Evolutionary conservation across 768 basidiomycete species (phyloP).

Genomic region (Hypholoma fasciculare): DNA sequence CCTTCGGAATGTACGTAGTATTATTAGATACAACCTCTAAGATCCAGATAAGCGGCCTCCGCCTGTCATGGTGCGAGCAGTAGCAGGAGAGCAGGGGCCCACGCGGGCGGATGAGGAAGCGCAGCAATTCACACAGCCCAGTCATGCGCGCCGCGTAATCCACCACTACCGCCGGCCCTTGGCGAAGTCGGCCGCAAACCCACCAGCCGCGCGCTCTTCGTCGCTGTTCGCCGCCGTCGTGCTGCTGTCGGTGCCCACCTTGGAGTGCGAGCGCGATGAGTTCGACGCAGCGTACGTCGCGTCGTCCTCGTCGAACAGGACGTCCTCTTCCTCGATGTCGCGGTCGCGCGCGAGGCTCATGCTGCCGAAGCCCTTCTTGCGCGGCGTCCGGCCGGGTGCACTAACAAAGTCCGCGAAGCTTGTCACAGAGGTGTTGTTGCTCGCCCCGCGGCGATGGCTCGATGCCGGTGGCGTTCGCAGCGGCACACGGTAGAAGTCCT

Average conservation of each 20-base stretch:
- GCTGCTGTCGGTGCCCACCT: slow-evolving; percentile 42
- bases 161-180: slow-evolving; percentile 11
- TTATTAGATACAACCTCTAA: slow-evolving; percentile 20
- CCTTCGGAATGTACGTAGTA: slow-evolving; percentile 17
- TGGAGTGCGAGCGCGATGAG: slow-evolving; percentile 43
- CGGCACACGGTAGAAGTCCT: slow-evolving; percentile 70
- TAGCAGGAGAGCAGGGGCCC: background rate
- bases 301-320: slow-evolving; percentile 67
- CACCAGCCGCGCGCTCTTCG: slow-evolving; percentile 33
- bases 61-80: background rate
- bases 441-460: slow-evolving; percentile 30
- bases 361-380: slow-evolving; percentile 26
- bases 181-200: slow-evolving; percentile 5
- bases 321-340: slow-evolving; percentile 47
- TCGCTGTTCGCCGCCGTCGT: slow-evolving; percentile 34
- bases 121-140: background rate
- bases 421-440: slow-evolving; percentile 39
- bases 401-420: slow-evolving; percentile 67
- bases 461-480: slow-evolving; percentile 46
- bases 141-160: background rate
- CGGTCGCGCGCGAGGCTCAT: slow-evolving; percentile 28
- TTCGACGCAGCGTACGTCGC: slow-evolving; percentile 40
- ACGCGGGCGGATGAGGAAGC: background rate
- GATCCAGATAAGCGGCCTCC: slow-evolving; percentile 9
- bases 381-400: slow-evolving; percentile 43